These are phyloP conservation scores for Chaetomiaceae sp. DNA, from an alignment of 2,329 filamentous ascomycete genomes.

Conservation along the genomic window DNA sequence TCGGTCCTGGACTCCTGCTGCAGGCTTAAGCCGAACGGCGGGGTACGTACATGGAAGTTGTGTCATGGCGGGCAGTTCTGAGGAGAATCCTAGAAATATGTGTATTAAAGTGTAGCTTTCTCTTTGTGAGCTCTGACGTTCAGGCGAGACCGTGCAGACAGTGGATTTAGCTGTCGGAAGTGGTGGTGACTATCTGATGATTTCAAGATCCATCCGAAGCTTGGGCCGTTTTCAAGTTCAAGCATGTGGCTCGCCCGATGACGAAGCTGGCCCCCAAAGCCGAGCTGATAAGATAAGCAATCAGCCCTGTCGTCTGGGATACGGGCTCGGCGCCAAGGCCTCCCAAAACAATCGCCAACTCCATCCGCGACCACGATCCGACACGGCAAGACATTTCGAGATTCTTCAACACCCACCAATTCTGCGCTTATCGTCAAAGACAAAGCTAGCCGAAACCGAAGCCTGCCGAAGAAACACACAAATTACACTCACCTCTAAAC, in stretches of 20 bases:
- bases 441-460: too few relatives aligned
- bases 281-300: constrained; percentile 29
- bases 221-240: constrained; percentile 17
- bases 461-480: neutral
- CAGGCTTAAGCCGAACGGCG: too few relatives aligned
- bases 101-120: neutral
- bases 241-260: constrained; percentile 25
- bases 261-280: constrained; percentile 19
- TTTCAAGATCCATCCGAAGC: constrained; percentile 19
- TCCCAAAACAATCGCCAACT: constrained; percentile 9
- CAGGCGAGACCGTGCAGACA: neutral
- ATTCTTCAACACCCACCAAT: neutral
- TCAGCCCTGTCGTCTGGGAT: constrained; percentile 22
- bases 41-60: constrained; percentile 27
- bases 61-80: constrained; percentile 22
- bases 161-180: neutral
- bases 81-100: neutral
- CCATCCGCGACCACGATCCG: neutral
- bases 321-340: constrained; percentile 16
- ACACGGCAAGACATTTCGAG: neutral
- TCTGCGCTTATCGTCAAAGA: neutral
- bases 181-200: constrained; percentile 1
- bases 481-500: neutral
- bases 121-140: neutral
- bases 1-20: neutral